phyloP scores from a whole-genome alignment of 106 monocot genomes.

The Ottelia alismoides region DNA sequence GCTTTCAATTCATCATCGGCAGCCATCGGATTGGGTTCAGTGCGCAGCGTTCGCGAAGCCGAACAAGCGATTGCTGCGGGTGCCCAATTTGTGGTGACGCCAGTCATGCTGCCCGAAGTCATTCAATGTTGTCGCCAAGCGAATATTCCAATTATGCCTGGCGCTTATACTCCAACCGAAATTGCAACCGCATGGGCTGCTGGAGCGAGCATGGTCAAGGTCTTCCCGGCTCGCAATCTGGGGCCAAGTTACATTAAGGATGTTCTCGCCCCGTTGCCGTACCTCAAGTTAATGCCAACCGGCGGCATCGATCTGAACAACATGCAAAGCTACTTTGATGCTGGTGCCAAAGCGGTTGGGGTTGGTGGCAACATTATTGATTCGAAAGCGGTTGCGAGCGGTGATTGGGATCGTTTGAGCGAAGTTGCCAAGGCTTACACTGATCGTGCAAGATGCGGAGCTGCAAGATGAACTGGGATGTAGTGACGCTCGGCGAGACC shows the following conservation, averaged over 20 bases:
- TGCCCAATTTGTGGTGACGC: not conserved
- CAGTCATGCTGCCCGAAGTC: not conserved
- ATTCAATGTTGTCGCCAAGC: not conserved
- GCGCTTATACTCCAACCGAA: not conserved
- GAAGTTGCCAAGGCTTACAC: too few species aligned
- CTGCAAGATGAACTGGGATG: too few species aligned
- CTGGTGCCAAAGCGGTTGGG: not conserved
- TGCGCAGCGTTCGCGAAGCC: not conserved
- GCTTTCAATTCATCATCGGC: too few species aligned
- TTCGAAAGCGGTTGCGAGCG: too few species aligned
- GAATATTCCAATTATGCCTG: not conserved
- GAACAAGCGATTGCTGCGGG: not conserved
- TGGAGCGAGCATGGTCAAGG: not conserved
- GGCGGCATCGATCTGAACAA: not conserved
- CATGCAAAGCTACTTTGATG: not conserved
- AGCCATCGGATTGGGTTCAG: not conserved
- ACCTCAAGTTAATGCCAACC: not conserved
- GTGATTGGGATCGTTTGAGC: too few species aligned
- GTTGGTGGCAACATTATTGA: not conserved
- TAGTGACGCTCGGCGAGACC: not conserved
- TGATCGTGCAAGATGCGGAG: too few species aligned
- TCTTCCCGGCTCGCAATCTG: not conserved
- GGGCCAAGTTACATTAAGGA: not conserved
- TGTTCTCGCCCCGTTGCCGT: not conserved
- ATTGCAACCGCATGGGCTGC: not conserved